Base-by-base conservation (phyloP, 371 early-diverging fungal genomes). In the Lichtheimia ornata region DNA sequence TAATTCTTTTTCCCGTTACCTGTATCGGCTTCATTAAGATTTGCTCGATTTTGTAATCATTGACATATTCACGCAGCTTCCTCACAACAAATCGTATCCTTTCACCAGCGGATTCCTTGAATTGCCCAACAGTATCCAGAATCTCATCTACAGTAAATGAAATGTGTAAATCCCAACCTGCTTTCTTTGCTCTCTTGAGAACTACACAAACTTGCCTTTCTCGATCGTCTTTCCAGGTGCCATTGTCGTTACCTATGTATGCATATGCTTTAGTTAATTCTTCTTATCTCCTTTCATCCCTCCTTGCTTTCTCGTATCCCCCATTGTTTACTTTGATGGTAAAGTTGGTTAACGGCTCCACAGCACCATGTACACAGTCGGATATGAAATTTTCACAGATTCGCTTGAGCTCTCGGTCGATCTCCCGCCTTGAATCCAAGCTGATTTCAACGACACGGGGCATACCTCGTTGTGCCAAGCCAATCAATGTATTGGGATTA, bases 381-480 rank as follows among this genome's bases (percentile, higher is more conserved):
- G 83, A 62, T 52, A 92, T 91, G 61, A 92, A 89, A 13, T 84
- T 86, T 69, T 93, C 92, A 58, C 91, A 93, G 14, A 85, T 84
- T 5, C 74, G 73, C 67, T 89, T 89, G 49, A 92, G 67, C 57
- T 89, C 88, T 28, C 73, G 69, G 58, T 91, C 90, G n/a, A 91
- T 83, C 61, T 87, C 88, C 56, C 76, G 72, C 52, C 84, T 57
- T 2, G 87, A 80, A 62, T 88, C 86, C 43, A 84, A 50, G 44
- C 78, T 74, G 25, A 81, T 77, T 61, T 86, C 86, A 0, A 87
- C 80, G 3, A 88, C 73, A 17, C 77, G 77, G 7, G 86, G 85
- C 53, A 85, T 86, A 17, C 85, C 87, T 9, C 77, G 72, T 58
- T 85, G 84, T 0, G 86, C 83, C 22, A 84, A 71, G 6, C 81